A percentile compares a stretch with the other conserved stretches of the same genome.
These are phyloP conservation scores for Backusella mclennaniae DNA, from an alignment of 192 early-diverging fungal species.

Conservation along the genomic window DNA sequence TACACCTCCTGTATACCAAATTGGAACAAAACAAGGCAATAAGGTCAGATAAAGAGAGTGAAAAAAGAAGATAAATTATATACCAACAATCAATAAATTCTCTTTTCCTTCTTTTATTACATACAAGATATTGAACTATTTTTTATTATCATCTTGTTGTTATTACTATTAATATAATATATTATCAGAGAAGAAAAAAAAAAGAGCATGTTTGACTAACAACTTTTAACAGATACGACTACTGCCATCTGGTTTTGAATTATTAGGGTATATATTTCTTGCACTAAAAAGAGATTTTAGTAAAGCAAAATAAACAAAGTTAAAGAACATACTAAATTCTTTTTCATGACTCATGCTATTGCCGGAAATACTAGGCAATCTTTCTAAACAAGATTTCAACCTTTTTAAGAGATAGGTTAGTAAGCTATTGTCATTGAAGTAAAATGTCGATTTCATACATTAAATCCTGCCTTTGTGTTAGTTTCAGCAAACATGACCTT, in stretches of 20 bases:
- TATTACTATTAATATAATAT: neutral
- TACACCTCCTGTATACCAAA: neutral
- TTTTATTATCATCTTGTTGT: neutral
- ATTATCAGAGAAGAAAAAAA: neutral
- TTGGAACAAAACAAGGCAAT: neutral
- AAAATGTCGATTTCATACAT: conserved; percentile 42
- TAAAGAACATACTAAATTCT: conserved; percentile 27
- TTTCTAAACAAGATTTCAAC: conserved; percentile 94
- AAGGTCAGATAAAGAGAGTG: neutral
- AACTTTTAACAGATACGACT: conserved; percentile 21
- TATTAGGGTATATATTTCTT: conserved; percentile 31
- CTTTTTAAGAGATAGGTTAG: neutral
- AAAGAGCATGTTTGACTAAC: neutral
- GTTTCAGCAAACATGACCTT: conserved; percentile 99
- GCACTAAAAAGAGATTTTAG: no score
- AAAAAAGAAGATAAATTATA: neutral
- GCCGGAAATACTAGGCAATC: conserved; percentile 86
- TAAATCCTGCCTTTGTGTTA: conserved; percentile 96
- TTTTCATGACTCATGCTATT: conserved; percentile 50
- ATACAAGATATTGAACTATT: neutral
- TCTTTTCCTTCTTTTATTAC: neutral
- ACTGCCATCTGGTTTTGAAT: conserved; percentile 25
- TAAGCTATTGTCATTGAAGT: neutral
- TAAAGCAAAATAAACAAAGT: neutral
- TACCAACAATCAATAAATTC: neutral